A percentile compares a stretch with the other conserved stretches of the same genome.
phyloP scores from a whole-genome alignment of 306 rosid species.

The Mimosa pudica region DNA sequence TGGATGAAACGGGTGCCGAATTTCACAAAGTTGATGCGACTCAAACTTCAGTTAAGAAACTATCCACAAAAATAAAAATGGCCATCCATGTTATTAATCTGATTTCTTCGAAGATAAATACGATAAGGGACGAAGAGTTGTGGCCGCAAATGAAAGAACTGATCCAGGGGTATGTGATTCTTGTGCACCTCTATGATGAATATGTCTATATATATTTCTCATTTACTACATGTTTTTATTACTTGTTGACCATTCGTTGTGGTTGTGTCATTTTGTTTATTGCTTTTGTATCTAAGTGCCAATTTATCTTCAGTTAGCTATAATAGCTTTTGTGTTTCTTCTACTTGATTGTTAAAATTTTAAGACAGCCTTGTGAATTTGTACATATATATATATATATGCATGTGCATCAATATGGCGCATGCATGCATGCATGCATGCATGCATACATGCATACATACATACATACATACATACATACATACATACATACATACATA shows the following conservation, averaged over 20 bases:
- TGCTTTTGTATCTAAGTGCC: background rate
- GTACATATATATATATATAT: background rate
- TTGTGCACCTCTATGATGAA: background rate
- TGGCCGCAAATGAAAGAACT: slow-evolving; percentile 85
- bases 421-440: too few species aligned
- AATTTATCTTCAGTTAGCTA: background rate
- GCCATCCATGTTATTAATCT: slow-evolving; percentile 91
- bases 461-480: too few species aligned
- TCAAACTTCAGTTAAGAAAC: slow-evolving; percentile 55
- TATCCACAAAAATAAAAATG: slow-evolving; percentile 86
- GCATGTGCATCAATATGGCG: too few species aligned
- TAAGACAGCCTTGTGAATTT: background rate
- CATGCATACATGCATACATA: too few species aligned
- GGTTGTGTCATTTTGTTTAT: background rate
- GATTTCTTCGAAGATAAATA: slow-evolving; percentile 81
- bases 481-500: too few species aligned
- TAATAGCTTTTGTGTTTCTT: background rate
- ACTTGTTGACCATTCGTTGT: slow-evolving; percentile 9
- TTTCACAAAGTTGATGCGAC: slow-evolving; percentile 70
- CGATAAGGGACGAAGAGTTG: slow-evolving; percentile 87
- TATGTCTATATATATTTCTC: background rate
- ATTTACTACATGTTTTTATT: background rate
- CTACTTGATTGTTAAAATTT: background rate
- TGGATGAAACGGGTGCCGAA: slow-evolving; percentile 86
- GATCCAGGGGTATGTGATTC: slow-evolving; percentile 56